Percentiles rank a stretch among this genome's conserved stretches.
Evolutionary conservation across 176 grass and related monocot genomes (phyloP).

Genomic region (Cenchrus americanus): DNA sequence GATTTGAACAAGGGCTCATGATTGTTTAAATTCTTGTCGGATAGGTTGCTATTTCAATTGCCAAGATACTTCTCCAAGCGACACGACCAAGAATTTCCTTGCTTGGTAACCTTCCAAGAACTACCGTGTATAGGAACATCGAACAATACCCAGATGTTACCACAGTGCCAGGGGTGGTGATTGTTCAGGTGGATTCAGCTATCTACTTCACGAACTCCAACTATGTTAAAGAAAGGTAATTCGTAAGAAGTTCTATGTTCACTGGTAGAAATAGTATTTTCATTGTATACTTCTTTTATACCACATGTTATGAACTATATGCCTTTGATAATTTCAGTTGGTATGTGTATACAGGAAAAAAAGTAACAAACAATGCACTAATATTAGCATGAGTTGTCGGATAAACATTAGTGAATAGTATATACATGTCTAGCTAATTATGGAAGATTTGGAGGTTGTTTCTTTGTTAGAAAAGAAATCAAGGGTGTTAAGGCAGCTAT

Average conservation of each 20-base stretch:
- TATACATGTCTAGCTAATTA: neutral
- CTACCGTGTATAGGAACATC: constrained; percentile 72
- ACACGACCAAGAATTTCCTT: constrained; percentile 78
- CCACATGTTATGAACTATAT: neutral
- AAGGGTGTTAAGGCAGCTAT: neutral
- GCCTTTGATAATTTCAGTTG: neutral
- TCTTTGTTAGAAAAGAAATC: neutral
- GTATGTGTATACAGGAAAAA: neutral
- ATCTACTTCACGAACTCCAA: constrained; percentile 70
- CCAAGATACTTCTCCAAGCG: constrained; percentile 88
- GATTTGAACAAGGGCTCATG: neutral
- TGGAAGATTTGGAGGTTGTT: neutral
- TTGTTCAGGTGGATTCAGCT: constrained; percentile 89
- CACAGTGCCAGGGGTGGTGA: constrained; percentile 65
- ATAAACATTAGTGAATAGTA: neutral
- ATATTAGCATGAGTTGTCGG: neutral
- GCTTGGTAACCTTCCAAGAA: constrained; percentile 79
- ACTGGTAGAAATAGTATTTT: neutral
- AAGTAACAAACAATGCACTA: neutral
- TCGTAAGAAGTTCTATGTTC: neutral
- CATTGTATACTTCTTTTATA: neutral
- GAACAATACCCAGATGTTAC: constrained; percentile 77
- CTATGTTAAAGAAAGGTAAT: constrained; percentile 28
- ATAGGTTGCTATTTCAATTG: constrained; percentile 79
- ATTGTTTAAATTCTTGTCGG: constrained; percentile 17